Evolutionary conservation across 768 basidiomycete species (phyloP).

Genomic region (Multifurca ochricompacta): DNA sequence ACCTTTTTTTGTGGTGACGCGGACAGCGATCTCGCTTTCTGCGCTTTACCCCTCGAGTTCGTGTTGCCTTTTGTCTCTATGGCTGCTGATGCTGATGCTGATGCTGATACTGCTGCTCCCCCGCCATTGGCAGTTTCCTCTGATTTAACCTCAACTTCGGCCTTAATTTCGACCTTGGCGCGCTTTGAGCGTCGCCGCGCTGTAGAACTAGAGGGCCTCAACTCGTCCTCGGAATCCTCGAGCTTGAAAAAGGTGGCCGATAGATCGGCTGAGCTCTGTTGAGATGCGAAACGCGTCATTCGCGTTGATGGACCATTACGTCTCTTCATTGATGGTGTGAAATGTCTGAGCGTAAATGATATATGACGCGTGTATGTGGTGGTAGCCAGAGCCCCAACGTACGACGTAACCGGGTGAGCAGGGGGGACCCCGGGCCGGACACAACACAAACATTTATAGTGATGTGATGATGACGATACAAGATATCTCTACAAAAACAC

Average conservation of each 20-base stretch:
- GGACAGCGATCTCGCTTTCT: conserved; percentile 5
- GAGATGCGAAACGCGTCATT: conserved; percentile 4
- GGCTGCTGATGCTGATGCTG: too few relatives aligned
- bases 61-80: too few relatives aligned
- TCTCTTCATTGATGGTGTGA: too few relatives aligned
- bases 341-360: too few relatives aligned
- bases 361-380: background rate
- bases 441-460: background rate
- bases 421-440: too few relatives aligned
- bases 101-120: too few relatives aligned
- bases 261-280: conserved; percentile 13
- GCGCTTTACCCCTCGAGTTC: background rate
- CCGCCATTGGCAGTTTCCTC: conserved; percentile 10
- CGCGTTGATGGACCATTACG: background rate
- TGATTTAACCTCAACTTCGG: conserved; percentile 9
- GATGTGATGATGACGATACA: background rate
- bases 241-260: conserved; percentile 21
- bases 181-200: conserved; percentile 26
- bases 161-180: conserved; percentile 25
- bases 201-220: conserved; percentile 20
- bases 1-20: conserved; percentile 48
- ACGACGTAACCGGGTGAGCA: background rate
- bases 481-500: background rate
- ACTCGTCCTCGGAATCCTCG: conserved; percentile 14
- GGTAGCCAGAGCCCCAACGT: background rate